Base-by-base conservation (phyloP, 2,329 filamentous ascomycete species). In the Cercospora canescens region DNA sequence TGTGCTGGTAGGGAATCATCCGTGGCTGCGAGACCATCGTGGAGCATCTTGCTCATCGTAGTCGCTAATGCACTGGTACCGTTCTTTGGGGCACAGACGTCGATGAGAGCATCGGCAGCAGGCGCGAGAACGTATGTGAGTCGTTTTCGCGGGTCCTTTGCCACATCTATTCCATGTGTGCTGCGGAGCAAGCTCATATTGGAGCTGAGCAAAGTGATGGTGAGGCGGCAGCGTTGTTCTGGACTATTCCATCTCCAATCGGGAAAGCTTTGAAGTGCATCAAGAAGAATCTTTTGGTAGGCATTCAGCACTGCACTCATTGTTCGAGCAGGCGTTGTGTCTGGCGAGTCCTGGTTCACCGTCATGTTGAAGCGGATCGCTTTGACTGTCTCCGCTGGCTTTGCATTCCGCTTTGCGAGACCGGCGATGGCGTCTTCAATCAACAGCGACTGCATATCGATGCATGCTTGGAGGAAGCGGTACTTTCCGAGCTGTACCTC, bases 251-350 rank as follows among this genome's bases (percentile, higher is more conserved):
- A 97, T 71, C 89, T 90, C 95, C 94, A 99, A 5, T 89, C 93
- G 32, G 88, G 87, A 39, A 91, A 91, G 77, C 91, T 95, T 79
- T 96, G 93, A 71, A 96, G 90, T 6, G 96, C 87, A 74, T 96
- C 93, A 26, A 96, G 86, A 69, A 92, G 85, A 1, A 89, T 89
- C 70, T 91, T 89, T 6, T 90, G 89, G 72, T 94, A 91, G 4
- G 89, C 88, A 54, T 90, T 82, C 41, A 93, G 83, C 18, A 94
- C 89, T 56, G 87, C 88, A 52, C 88, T 86, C 71, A 96, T 86
- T 41, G 91, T 86, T 75, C 93, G 90, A 71, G 96, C 91, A 5
- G 93, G 91, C 34, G 92, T 89, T 6, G 90, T 90, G 39, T 91
- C 86, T 80, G 89, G 89, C 65, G 88, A 80, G 69, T 80, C 70